phyloP scores from a whole-genome alignment of 495 filamentous ascomycete genomes.

The Hypoxylon intermedium region DNA sequence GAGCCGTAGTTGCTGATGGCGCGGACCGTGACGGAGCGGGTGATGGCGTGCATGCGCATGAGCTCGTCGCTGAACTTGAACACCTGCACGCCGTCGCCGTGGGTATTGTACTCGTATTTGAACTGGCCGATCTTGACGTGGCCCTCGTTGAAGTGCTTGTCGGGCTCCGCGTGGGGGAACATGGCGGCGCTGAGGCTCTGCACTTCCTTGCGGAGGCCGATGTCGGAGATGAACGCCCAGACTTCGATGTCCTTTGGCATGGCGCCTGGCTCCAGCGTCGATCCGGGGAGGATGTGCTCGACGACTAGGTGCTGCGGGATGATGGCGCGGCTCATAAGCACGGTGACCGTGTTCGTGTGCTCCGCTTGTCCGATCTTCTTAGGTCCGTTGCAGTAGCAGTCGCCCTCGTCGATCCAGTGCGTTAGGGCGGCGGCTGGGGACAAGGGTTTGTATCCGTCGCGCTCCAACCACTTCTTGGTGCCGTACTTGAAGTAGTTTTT shows the following conservation, averaged over 20 bases:
- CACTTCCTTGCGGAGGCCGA: conserved; percentile 37
- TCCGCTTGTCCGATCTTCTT: conserved; percentile 28
- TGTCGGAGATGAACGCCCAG: conserved; percentile 57
- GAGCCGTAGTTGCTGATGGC: conserved; percentile 62
- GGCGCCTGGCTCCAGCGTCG: conserved; percentile 59
- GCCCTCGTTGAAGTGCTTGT: conserved; percentile 34
- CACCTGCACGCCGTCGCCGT: conserved; percentile 56
- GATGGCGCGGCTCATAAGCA: conserved; percentile 55
- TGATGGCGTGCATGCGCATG: conserved; percentile 43
- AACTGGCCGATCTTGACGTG: conserved; percentile 62
- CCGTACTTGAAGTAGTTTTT: conserved; percentile 9
- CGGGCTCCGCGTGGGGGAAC: conserved; percentile 35
- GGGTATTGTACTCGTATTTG: conserved; percentile 54
- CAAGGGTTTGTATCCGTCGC: conserved; percentile 32
- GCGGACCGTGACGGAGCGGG: conserved; percentile 57
- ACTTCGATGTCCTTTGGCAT: conserved; percentile 68
- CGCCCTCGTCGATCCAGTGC: conserved; percentile 66
- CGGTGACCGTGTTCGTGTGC: conserved; percentile 51
- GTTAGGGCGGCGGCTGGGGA: conserved; percentile 48
- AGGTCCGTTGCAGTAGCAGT: conserved; percentile 70
- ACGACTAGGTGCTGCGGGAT: conserved; percentile 64
- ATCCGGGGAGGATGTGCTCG: conserved; percentile 65
- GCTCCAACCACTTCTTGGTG: conserved; percentile 34
- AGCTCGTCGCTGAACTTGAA: conserved; percentile 56
- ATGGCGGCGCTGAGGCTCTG: conserved; percentile 39